phyloP scores from a whole-genome alignment of 768 basidiomycete genomes.

The Lentinula sp. region DNA sequence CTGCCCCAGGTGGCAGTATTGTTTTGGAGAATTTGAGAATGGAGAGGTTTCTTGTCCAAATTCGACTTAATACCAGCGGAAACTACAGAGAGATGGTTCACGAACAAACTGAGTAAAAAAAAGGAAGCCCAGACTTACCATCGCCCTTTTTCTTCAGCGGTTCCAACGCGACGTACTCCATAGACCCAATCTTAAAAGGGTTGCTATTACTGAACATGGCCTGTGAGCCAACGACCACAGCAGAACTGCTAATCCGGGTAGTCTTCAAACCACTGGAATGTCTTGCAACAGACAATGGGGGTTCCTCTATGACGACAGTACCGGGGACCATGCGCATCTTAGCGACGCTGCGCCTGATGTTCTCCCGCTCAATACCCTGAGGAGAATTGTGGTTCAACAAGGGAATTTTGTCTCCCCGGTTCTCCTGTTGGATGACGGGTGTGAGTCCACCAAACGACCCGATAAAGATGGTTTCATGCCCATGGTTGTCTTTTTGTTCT shows the following conservation, averaged over 20 bases:
- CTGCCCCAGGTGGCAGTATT: not conserved
- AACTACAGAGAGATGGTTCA: not conserved
- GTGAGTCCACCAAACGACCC: slow-evolving; percentile 42
- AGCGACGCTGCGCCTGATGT: not conserved
- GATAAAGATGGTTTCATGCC: slow-evolving; percentile 14
- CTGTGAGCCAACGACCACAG: not conserved
- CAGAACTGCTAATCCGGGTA: not conserved
- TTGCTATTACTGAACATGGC: not conserved
- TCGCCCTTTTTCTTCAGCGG: not conserved
- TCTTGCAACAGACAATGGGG: not conserved
- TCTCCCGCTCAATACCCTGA: not conserved
- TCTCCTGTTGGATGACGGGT: slow-evolving; percentile 8
- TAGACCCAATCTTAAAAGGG: slow-evolving; percentile 1
- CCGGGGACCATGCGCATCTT: slow-evolving; percentile 4
- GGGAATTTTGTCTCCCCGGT: not conserved
- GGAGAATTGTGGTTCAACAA: not conserved
- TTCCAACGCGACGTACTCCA: slow-evolving; percentile 4
- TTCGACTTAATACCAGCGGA: not conserved
- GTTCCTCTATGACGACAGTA: not conserved
- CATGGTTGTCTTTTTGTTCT: not conserved
- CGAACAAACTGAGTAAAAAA: no score
- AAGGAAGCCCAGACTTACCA: not conserved
- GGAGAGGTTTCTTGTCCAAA: not conserved
- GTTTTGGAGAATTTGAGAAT: not conserved
- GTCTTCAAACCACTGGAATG: not conserved